A percentile compares a stretch with the other conserved stretches of the same genome.
phyloP scores from a whole-genome alignment of 768 basidiomycete genomes.

The Dentipellis sp. region DNA sequence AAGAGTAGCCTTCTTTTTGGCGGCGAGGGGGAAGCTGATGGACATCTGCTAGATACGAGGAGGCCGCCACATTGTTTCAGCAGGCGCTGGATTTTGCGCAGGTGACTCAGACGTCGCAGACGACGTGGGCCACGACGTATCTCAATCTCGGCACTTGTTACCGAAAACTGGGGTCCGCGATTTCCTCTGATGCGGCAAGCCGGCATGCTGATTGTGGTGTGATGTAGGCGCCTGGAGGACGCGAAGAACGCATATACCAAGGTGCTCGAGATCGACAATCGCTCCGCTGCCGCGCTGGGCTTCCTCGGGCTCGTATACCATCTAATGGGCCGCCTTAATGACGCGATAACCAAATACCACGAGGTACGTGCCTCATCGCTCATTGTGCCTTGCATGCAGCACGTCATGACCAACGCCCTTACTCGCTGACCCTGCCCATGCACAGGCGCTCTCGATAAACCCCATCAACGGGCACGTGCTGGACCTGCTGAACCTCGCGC shows the following conservation, averaged over 20 bases:
- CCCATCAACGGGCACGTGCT: conserved; percentile 76
- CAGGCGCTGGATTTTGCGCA: conserved; percentile 74
- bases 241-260: conserved; percentile 68
- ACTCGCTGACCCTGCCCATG: conserved; percentile 23
- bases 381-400: not conserved
- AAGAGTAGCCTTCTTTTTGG: conserved; percentile 19
- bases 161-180: conserved; percentile 65
- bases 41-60: conserved; percentile 47
- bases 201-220: not conserved
- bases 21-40: not conserved
- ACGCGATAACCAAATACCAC: conserved; percentile 86
- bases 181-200: not conserved
- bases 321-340: conserved; percentile 59
- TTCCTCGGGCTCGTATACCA: conserved; percentile 89
- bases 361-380: conserved; percentile 45
- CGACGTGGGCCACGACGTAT: conserved; percentile 83
- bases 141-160: conserved; percentile 88
- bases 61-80: conserved; percentile 63
- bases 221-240: conserved; percentile 39
- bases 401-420: not conserved
- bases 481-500: conserved; percentile 73
- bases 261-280: conserved; percentile 83
- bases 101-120: conserved; percentile 76
- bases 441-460: conserved; percentile 59
- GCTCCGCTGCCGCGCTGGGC: conserved; percentile 70